These are phyloP conservation scores for Ophiostoma angusticollis DNA, from an alignment of 2,329 filamentous ascomycete genomes.

Conservation along the genomic window DNA sequence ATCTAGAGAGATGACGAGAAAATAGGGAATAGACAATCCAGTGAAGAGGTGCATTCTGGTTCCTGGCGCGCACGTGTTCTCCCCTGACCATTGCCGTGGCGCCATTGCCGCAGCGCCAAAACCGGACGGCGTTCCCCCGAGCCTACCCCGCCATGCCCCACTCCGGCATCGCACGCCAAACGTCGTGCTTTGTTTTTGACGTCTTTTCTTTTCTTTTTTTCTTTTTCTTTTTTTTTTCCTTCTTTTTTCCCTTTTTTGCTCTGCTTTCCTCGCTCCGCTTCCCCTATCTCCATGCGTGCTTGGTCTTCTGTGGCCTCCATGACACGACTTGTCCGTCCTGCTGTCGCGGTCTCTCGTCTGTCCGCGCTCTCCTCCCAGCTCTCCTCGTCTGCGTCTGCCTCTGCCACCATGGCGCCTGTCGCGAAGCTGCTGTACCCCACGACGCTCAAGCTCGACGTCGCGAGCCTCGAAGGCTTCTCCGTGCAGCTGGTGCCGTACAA, in stretches of 20 bases:
- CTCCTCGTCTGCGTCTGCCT: neutral
- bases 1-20: neutral
- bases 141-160: no score
- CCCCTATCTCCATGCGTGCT: slow-evolving; percentile 4
- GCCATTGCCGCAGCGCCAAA: no score
- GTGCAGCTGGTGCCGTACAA: slow-evolving; percentile 21
- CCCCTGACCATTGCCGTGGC: no score
- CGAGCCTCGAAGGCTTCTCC: slow-evolving; percentile 15
- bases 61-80: no score
- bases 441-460: slow-evolving; percentile 15
- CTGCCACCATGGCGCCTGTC: neutral
- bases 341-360: neutral
- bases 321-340: no score
- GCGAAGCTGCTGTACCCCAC: slow-evolving; percentile 19
- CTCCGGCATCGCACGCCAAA: neutral
- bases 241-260: neutral
- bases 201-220: neutral
- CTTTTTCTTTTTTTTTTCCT: neutral
- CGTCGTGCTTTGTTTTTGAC: neutral
- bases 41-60: no score
- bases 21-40: neutral
- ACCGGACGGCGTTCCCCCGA: no score
- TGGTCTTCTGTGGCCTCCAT: no score
- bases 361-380: neutral
- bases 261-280: neutral